These are phyloP conservation scores for Neonectria punicea DNA, from an alignment of 2,329 filamentous ascomycete species.

Conservation along the genomic window DNA sequence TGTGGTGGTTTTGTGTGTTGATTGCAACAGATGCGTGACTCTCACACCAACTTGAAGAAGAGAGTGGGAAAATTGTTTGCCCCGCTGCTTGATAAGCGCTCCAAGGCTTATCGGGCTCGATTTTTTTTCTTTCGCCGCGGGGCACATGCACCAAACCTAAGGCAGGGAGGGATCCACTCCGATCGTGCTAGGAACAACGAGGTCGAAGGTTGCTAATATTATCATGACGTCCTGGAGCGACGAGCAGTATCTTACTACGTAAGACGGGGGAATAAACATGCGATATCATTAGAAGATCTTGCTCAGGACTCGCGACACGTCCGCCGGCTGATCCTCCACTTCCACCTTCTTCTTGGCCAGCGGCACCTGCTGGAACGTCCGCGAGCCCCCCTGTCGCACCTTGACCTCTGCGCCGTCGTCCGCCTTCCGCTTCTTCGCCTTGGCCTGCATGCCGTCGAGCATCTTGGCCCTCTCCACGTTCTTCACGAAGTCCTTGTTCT, in stretches of 20 bases:
- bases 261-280: slow-evolving; percentile 15
- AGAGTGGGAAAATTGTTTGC: slow-evolving; percentile 49
- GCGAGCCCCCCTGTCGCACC: slow-evolving; percentile 38
- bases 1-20: slow-evolving; percentile 29
- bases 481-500: slow-evolving; percentile 83
- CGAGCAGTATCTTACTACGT: background rate
- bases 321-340: slow-evolving; percentile 61
- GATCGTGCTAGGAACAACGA: slow-evolving; percentile 10
- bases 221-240: slow-evolving; percentile 11
- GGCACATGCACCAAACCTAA: slow-evolving; percentile 34
- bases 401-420: slow-evolving; percentile 39
- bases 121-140: slow-evolving; percentile 38
- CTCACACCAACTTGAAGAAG: slow-evolving; percentile 14
- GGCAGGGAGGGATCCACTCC: slow-evolving; percentile 32
- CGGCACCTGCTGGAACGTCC: slow-evolving; percentile 74
- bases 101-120: slow-evolving; percentile 42
- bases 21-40: slow-evolving; percentile 36
- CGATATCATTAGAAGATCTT: slow-evolving; percentile 66
- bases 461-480: slow-evolving; percentile 86
- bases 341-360: slow-evolving; percentile 62
- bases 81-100: slow-evolving; percentile 53
- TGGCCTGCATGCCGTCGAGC: slow-evolving; percentile 76
- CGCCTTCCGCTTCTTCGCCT: slow-evolving; percentile 52
- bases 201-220: slow-evolving; percentile 3
- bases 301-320: slow-evolving; percentile 69